Conservation (phyloP, 495 filamentous ascomycete species). For the Rostrohypoxylon terebratum region DNA sequence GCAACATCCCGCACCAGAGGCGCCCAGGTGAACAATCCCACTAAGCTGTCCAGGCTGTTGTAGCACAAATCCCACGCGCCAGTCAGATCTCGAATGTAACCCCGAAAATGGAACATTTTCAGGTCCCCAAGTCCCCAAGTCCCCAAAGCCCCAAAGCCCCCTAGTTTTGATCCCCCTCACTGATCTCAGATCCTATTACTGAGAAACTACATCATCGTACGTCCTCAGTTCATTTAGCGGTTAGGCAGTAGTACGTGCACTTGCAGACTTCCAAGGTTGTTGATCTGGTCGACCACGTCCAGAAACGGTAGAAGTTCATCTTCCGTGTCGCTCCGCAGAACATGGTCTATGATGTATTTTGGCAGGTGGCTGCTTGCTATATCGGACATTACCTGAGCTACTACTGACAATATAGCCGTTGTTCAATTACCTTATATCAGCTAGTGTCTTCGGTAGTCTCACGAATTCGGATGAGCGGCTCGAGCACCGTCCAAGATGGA, state of each 20-base stretch:
- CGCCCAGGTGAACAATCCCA: constrained; percentile 16
- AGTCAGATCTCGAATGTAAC: constrained; percentile 39
- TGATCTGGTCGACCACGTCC: constrained; percentile 29
- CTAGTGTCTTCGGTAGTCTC: constrained; percentile 40
- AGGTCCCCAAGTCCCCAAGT: constrained; percentile 23
- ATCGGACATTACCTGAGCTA: constrained; percentile 1
- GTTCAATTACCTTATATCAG: constrained; percentile 29
- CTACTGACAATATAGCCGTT: constrained; percentile 27
- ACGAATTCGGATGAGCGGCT: constrained; percentile 38
- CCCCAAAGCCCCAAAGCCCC: constrained; percentile 26
- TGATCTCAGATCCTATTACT: constrained; percentile 38
- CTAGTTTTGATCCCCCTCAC: constrained; percentile 28
- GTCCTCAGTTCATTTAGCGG: constrained; percentile 25
- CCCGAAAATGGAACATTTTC: constrained; percentile 30
- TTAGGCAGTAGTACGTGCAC: constrained; percentile 5
- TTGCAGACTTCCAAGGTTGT: not conserved
- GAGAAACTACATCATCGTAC: constrained; percentile 40
- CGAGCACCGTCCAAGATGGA: constrained; percentile 27
- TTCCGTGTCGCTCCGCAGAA: constrained; percentile 16
- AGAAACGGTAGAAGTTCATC: constrained; percentile 23
- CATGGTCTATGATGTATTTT: constrained; percentile 20
- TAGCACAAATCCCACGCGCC: constrained; percentile 36
- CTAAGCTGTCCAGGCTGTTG: constrained; percentile 26
- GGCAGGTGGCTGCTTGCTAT: not conserved
- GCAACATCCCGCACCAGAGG: constrained; percentile 13